A percentile compares a stretch with the other conserved stretches of the same genome.
Evolutionary conservation across 441 rosid genomes (phyloP).

Genomic region (Capsella rubella): DNA sequence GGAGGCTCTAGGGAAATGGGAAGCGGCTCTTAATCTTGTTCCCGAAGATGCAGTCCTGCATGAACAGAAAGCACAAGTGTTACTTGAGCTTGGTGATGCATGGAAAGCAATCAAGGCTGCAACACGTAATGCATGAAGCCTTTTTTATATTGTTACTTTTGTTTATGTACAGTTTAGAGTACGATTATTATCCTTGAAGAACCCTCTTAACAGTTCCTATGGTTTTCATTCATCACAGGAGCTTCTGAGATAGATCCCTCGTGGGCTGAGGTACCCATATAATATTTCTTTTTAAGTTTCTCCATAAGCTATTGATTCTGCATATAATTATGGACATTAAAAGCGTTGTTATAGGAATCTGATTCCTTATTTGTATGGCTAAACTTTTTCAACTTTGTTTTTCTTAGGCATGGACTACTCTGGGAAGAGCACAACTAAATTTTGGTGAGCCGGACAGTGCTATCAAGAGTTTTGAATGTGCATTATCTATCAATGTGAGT

Average conservation of each 20-base stretch:
- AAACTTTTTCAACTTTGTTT: neutral
- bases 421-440: slow-evolving; percentile 91
- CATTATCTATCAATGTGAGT: slow-evolving; percentile 71
- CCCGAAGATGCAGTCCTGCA: slow-evolving; percentile 71
- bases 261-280: slow-evolving; percentile 76
- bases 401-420: slow-evolving; percentile 84
- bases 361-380: slow-evolving; percentile 19
- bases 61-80: slow-evolving; percentile 91
- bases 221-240: slow-evolving; percentile 54
- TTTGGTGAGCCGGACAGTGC: slow-evolving; percentile 90
- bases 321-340: neutral
- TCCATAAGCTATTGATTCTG: neutral
- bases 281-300: neutral
- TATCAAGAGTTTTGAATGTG: slow-evolving; percentile 71
- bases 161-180: neutral
- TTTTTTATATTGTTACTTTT: slow-evolving; percentile 14
- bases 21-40: slow-evolving; percentile 74
- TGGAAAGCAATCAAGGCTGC: slow-evolving; percentile 88
- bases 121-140: slow-evolving; percentile 51
- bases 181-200: neutral
- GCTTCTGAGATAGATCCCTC: slow-evolving; percentile 76
- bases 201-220: slow-evolving; percentile 2
- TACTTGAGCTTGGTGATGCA: slow-evolving; percentile 87
- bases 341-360: slow-evolving; percentile 14
- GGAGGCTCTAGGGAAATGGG: slow-evolving; percentile 94